Base-by-base conservation (phyloP, 257 asterid species). In the Fraxinus excelsior region DNA sequence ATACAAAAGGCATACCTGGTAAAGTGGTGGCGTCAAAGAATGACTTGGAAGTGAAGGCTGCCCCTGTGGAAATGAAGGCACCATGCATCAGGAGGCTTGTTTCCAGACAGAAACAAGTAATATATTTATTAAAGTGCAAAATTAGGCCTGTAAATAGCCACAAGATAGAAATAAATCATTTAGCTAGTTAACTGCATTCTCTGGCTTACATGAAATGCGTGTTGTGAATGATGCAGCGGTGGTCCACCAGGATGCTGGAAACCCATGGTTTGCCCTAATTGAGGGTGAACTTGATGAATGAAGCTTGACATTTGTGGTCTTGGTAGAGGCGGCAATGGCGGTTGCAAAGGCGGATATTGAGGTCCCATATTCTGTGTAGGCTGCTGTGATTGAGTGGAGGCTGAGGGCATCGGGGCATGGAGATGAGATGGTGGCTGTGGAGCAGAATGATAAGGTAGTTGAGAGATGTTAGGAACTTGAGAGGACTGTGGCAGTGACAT, bases 141-240 rank as follows among this genome's bases (percentile, higher is more conserved):
- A 49, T 3, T 68, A 67, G 13, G 67, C 18, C 32, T 64, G 29
- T 51, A n/a, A 68, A 73, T 18, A n/a, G 71, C 3, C 35, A 46
- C 11, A 76, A 62, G n/a, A 56, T 40, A 37, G 19, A 71, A 32
- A 34, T 26, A 18, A 37, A 25, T 58, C 67, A 60, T 34, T 73
- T 58, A 34, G 19, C 78, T 0, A 23, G 60, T 16, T 60, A 78
- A 53, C n/a, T 29, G 49, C 67, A 37, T 44, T 25, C 75, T 71
- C 66, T 71, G 82, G 76, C 96, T 90, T 89, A 93, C 98, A 85
- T 91, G 97, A 85, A 87, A 96, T 76, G 84, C 72, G 70, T 91
- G 93, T 81, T 91, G 97, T 7, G 97, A 87, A 87, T 86, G 96
- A 79, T 88, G 97, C 86, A 88, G 74, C 86, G 89, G 99, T 21